These are phyloP conservation scores for Aquilaria malaccensis DNA, from an alignment of 345 rosid species.

Conservation along the genomic window DNA sequence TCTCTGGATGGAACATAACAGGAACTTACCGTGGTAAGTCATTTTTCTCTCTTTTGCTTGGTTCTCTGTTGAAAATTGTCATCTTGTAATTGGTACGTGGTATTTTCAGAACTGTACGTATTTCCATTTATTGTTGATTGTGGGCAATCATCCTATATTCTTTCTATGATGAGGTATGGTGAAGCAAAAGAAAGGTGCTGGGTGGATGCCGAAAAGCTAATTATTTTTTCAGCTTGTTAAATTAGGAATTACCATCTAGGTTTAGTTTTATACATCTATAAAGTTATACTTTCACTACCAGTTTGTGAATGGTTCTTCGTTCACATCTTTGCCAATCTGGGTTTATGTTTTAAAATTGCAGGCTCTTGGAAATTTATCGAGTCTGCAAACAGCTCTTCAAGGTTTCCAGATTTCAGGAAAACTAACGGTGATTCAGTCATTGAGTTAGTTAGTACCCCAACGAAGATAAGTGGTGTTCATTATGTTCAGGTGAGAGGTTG, in stretches of 20 bases:
- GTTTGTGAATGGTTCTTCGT: too few relatives aligned
- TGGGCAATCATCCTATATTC: too few relatives aligned
- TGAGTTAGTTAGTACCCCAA: slow-evolving; percentile 78
- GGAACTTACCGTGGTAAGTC: slow-evolving; percentile 93
- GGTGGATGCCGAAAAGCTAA: too few relatives aligned
- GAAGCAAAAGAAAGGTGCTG: too few relatives aligned
- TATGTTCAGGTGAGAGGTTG: slow-evolving; percentile 70
- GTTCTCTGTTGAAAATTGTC: too few relatives aligned
- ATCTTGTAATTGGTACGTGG: too few relatives aligned
- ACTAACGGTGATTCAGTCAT: slow-evolving; percentile 71
- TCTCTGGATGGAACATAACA: slow-evolving; percentile 85
- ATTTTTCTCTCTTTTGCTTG: slow-evolving; percentile 7
- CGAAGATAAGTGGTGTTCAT: slow-evolving; percentile 91
- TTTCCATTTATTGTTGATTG: background rate
- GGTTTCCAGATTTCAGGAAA: slow-evolving; percentile 74
- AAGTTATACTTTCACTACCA: too few relatives aligned
- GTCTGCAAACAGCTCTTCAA: slow-evolving; percentile 70
- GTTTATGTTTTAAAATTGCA: slow-evolving; percentile 27
- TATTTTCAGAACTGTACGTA: too few relatives aligned
- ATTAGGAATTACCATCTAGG: too few relatives aligned
- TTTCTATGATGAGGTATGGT: too few relatives aligned
- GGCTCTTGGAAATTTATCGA: slow-evolving; percentile 88
- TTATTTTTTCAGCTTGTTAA: too few relatives aligned
- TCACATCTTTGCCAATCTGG: background rate
- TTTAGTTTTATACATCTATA: too few relatives aligned